Percentiles rank a stretch among this genome's conserved stretches.
These are phyloP conservation scores for Annona squamosa DNA, from an alignment of 164 flowering plant species.

Conservation along the genomic window DNA sequence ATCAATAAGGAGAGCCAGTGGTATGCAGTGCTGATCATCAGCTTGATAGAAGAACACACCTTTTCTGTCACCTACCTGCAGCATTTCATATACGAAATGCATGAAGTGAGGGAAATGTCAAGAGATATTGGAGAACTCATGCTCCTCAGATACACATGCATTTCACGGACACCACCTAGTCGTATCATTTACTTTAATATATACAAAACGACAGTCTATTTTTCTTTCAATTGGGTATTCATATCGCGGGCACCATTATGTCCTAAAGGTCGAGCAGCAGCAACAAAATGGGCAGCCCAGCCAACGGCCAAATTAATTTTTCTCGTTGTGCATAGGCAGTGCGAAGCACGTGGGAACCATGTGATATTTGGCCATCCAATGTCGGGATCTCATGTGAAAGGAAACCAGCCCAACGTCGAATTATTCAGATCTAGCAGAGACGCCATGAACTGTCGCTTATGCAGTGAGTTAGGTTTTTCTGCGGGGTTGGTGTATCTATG, in stretches of 20 bases:
- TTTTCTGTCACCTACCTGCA: conserved; percentile 97
- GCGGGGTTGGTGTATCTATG: neutral
- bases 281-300: too few relatives aligned
- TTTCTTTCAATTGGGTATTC: neutral
- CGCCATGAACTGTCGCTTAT: too few relatives aligned
- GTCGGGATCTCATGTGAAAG: neutral
- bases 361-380: neutral
- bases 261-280: neutral
- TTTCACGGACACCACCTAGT: too few relatives aligned
- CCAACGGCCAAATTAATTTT: too few relatives aligned
- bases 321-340: neutral
- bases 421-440: too few relatives aligned
- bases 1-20: conserved; percentile 87
- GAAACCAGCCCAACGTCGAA: too few relatives aligned
- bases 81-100: neutral
- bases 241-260: neutral
- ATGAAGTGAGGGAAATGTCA: neutral
- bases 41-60: conserved; percentile 99
- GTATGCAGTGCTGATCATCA: conserved; percentile 97
- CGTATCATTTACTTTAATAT: too few relatives aligned
- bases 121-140: too few relatives aligned
- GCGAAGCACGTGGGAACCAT: neutral
- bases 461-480: too few relatives aligned
- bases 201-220: too few relatives aligned
- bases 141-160: too few relatives aligned